Base-by-base conservation (phyloP, 495 filamentous ascomycete species). In the Letharia columbiana region DNA sequence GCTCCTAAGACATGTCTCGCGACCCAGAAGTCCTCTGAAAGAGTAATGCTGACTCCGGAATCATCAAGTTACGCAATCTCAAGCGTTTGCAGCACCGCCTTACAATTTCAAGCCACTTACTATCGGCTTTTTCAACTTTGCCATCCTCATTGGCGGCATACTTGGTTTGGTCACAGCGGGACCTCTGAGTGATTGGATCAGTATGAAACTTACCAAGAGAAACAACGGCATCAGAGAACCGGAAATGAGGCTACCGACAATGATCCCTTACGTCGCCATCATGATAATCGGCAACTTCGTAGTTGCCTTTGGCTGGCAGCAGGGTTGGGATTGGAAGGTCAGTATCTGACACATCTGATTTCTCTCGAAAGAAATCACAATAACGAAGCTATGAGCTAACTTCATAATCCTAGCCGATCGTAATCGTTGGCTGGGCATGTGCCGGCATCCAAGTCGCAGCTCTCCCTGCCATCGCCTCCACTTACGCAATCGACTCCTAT, bases 201-300 rank as follows among this genome's bases (percentile, higher is more conserved):
- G 83, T 15, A 86, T 83, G 66, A 75, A 77, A 41, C 75, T 81
- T 5, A 89, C 87, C 2, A 75, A 73, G 28, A 75, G 77, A 63
- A 89, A 90, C 69, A 65, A 75, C 28, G 86, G 86, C 17, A 84
- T 89, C 70, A 81, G 86, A 60, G 87, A 90, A 74, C 85, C 86
- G 0, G 87, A 90, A 71, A 89, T 90, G 87, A 77, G 86, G 31
- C 73, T 89, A 39, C 82, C 81, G 8, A 79, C 84, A 0, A 81
- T 87, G 76, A 78, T 87, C n/a, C 83, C 82, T 17, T 84, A 83
- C 60, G 78, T 85, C 13, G 67, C 86, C 13, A 76, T 86, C 58
- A 81, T 80, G 71, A 80, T 83, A 9, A 74, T 85, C 15, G 87
- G 87, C 2, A 84, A 85, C 63, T 80, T 88, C 44, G 73, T 89